These are phyloP conservation scores for Ocimum tenuiflorum DNA, from an alignment of 257 asterid species.

Conservation along the genomic window DNA sequence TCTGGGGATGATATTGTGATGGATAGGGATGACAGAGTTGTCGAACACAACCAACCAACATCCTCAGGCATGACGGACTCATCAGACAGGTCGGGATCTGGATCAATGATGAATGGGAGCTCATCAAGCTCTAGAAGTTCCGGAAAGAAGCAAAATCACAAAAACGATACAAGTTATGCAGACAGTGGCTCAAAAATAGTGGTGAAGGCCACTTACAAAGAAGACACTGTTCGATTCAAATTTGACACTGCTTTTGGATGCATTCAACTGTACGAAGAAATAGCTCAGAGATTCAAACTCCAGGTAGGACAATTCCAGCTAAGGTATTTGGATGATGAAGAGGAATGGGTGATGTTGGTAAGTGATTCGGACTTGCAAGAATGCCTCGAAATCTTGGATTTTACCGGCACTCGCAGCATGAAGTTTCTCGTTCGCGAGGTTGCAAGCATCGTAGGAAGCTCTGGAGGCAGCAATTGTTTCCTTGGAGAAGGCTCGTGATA, in stretches of 20 bases:
- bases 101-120: slow-evolving; percentile 42
- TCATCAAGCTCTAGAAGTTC: slow-evolving; percentile 54
- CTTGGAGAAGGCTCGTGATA: slow-evolving; percentile 36
- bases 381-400: slow-evolving; percentile 59
- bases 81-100: slow-evolving; percentile 48
- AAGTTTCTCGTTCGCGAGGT: slow-evolving; percentile 63
- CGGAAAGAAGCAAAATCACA: slow-evolving; percentile 24
- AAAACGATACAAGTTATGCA: slow-evolving; percentile 24
- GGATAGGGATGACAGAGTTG: slow-evolving; percentile 27
- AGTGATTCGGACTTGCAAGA: slow-evolving; percentile 76
- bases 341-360: slow-evolving; percentile 94
- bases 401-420: slow-evolving; percentile 40
- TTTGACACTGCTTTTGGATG: slow-evolving; percentile 51
- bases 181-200: slow-evolving; percentile 44
- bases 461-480: slow-evolving; percentile 63
- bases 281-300: slow-evolving; percentile 65
- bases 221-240: slow-evolving; percentile 62
- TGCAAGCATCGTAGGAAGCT: slow-evolving; percentile 53
- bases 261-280: slow-evolving; percentile 53
- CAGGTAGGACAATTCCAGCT: slow-evolving; percentile 63
- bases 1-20: slow-evolving; percentile 17
- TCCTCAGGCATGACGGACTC: slow-evolving; percentile 64
- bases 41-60: slow-evolving; percentile 45
- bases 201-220: slow-evolving; percentile 64
- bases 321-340: slow-evolving; percentile 81